phyloP scores from a whole-genome alignment of 306 rosid genomes.

The Herpetospermum pedunculosum region DNA sequence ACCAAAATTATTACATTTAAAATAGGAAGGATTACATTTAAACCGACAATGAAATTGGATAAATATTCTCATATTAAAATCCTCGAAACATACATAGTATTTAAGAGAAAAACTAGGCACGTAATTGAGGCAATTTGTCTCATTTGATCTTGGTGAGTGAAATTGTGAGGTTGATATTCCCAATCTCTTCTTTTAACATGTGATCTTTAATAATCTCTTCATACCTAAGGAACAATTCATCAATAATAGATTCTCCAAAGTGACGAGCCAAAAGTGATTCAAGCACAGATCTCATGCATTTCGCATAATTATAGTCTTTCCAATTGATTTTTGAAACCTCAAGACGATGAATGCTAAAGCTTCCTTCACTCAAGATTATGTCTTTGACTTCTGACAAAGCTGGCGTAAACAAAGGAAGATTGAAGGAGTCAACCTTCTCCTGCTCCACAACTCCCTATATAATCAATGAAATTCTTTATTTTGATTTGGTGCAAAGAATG shows the following conservation, averaged over 20 bases:
- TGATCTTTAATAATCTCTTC: background rate
- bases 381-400: slow-evolving; percentile 17
- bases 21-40: too few species aligned
- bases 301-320: background rate
- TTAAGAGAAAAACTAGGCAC: too few species aligned
- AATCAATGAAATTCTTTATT: too few species aligned
- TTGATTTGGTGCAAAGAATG: background rate
- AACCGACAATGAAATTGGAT: too few species aligned
- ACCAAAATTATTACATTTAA: too few species aligned
- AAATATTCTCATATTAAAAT: too few species aligned
- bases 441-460: slow-evolving; percentile 27
- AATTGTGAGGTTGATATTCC: background rate
- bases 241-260: background rate
- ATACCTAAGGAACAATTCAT: slow-evolving; percentile 12
- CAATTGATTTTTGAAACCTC: background rate
- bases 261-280: background rate
- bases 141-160: background rate
- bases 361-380: slow-evolving; percentile 23
- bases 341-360: slow-evolving; percentile 17
- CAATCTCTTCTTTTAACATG: slow-evolving; percentile 12
- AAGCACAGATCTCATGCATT: background rate
- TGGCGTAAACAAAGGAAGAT: slow-evolving; percentile 21
- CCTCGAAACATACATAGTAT: too few species aligned
- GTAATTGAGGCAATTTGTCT: too few species aligned
- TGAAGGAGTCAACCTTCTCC: slow-evolving; percentile 17